Percentiles rank a stretch among this genome's conserved stretches.
These are phyloP conservation scores for Suhomyces bokatorum DNA, from an alignment of 1,139 yeast genomes.

Conservation along the genomic window DNA sequence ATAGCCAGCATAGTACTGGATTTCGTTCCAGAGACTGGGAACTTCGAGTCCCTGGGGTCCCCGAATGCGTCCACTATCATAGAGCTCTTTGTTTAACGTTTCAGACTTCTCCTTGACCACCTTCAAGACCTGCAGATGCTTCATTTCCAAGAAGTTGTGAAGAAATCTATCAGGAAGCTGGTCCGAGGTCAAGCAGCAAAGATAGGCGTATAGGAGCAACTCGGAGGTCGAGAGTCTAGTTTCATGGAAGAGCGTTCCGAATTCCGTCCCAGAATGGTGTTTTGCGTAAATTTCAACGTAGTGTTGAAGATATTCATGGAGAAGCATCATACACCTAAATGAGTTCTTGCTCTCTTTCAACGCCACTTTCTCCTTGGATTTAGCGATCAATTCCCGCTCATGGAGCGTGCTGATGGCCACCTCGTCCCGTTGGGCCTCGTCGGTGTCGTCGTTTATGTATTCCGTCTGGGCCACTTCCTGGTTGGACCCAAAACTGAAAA, in stretches of 20 bases:
- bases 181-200: constrained; percentile 33
- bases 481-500: constrained; percentile 25
- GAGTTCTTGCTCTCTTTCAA: constrained; percentile 53
- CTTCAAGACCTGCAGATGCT: constrained; percentile 26
- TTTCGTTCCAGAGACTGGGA: constrained; percentile 41
- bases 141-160: constrained; percentile 28
- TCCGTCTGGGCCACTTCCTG: constrained; percentile 29
- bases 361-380: constrained; percentile 42
- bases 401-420: constrained; percentile 55
- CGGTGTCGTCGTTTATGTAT: constrained; percentile 26
- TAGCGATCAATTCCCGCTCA: constrained; percentile 45
- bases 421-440: constrained; percentile 28
- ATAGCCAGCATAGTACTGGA: constrained; percentile 23
- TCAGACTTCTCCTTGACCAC: constrained; percentile 12
- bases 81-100: constrained; percentile 12
- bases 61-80: constrained; percentile 17
- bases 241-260: constrained; percentile 21
- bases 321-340: constrained; percentile 48
- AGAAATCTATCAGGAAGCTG: constrained; percentile 50
- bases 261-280: constrained; percentile 8
- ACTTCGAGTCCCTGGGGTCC: constrained; percentile 30
- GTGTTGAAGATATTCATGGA: constrained; percentile 34
- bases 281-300: constrained; percentile 4
- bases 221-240: constrained; percentile 27
- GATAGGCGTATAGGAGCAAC: constrained; percentile 41